Conservation (phyloP, 2,329 filamentous ascomycete species). For the Xylariaceae sp. region DNA sequence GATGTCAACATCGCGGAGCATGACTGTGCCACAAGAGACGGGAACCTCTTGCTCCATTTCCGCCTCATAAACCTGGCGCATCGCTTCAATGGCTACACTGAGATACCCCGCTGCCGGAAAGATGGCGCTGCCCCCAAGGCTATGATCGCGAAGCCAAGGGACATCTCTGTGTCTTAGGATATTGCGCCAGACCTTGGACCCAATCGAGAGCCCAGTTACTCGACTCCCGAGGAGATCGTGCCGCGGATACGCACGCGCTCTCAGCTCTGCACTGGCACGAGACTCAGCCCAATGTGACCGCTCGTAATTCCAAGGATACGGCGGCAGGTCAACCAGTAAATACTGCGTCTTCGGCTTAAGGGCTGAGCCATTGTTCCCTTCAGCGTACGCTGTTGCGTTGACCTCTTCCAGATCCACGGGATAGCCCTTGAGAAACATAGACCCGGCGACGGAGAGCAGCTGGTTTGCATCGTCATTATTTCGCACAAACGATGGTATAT, state of each 20-base stretch:
- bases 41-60: too few species aligned
- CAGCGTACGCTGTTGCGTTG: constrained; percentile 17
- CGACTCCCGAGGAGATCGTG: constrained; percentile 39
- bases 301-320: constrained; percentile 41
- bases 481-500: constrained; percentile 35
- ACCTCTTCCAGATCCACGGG: constrained; percentile 35
- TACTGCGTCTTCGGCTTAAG: constrained; percentile 27
- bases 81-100: constrained; percentile 29
- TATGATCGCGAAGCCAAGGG: constrained; percentile 31
- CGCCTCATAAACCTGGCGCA: constrained; percentile 29
- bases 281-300: constrained; percentile 35
- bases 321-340: constrained; percentile 39
- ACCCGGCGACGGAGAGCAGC: constrained; percentile 35
- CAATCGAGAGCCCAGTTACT: constrained; percentile 22
- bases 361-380: constrained; percentile 5
- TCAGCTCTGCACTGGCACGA: constrained; percentile 37
- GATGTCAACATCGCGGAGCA: constrained; percentile 41
- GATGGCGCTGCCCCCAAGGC: constrained; percentile 27
- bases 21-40: too few species aligned
- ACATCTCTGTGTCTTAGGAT: constrained; percentile 28
- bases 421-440: constrained; percentile 35
- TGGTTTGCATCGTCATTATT: constrained; percentile 29
- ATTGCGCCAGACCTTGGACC: constrained; percentile 34
- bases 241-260: constrained; percentile 30
- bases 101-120: constrained; percentile 33